phyloP scores from a whole-genome alignment of 805 yeast genomes.

The Yamadazyma philogaea region DNA sequence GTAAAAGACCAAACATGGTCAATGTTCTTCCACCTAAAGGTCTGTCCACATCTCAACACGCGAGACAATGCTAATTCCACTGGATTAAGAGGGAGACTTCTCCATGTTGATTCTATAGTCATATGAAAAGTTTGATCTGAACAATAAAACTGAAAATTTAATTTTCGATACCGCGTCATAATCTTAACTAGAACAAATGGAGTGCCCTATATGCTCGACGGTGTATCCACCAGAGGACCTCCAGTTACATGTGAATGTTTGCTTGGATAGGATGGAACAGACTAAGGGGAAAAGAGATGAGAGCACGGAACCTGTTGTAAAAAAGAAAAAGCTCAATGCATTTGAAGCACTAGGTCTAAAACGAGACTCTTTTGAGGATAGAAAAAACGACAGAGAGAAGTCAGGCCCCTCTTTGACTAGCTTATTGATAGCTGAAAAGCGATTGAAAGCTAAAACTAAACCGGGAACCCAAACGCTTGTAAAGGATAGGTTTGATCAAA shows the following conservation, averaged over 20 bases:
- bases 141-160: not conserved
- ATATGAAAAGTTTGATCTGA: slow-evolving; percentile 9
- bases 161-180: slow-evolving; percentile 5
- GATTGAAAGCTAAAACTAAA: slow-evolving; percentile 18
- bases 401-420: slow-evolving; percentile 32
- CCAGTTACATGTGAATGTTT: slow-evolving; percentile 40
- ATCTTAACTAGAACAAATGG: slow-evolving; percentile 6
- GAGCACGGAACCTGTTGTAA: not conserved
- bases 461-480: slow-evolving; percentile 7
- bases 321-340: slow-evolving; percentile 18
- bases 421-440: slow-evolving; percentile 32
- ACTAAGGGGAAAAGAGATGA: not conserved
- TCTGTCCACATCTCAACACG: slow-evolving; percentile 81
- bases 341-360: slow-evolving; percentile 36
- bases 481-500: not conserved
- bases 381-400: slow-evolving; percentile 17
- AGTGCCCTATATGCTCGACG: slow-evolving; percentile 38
- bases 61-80: slow-evolving; percentile 57
- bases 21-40: slow-evolving; percentile 73
- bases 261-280: slow-evolving; percentile 32
- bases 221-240: slow-evolving; percentile 21
- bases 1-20: slow-evolving; percentile 67
- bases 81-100: slow-evolving; percentile 18
- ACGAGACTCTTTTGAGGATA: slow-evolving; percentile 23
- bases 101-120: slow-evolving; percentile 27